Evolutionary conservation across 305 asterid species (phyloP), one percentile per base, ranked within the genome.

Genomic region (Fraxinus velutina): DNA sequence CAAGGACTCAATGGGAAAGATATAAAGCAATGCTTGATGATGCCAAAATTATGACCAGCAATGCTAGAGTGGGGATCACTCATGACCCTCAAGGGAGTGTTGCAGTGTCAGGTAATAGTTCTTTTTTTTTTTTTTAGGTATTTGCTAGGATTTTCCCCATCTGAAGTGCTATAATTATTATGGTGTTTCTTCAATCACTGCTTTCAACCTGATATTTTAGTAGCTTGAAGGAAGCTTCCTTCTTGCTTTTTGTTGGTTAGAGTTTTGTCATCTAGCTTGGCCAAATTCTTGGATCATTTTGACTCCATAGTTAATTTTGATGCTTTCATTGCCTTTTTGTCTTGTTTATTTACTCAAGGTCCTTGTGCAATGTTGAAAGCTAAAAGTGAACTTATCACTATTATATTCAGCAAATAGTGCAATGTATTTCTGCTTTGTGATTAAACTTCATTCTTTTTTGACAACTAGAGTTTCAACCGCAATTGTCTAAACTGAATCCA

Each of bases 1-100:
- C 99, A 78, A 89, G 82, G 85, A 87, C 79, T 77, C 98, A 92
- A 34, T 95, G 99, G 99, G 89, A 78, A 75, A 90, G 88, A 87
- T 95, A 90, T 88, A 90, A 83, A 88, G 64, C 85, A 42, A 91
- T 94, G 98, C 99, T 93, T 86, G 93, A 89, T 81, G 88, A 88
- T 81, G 97, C 97, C 84, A 86, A 85, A 87, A 86, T 84, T 74
- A 79, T 73, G 79, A 81, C 79, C 24, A 76, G 84, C 77, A 76
- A 82, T 47, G 84, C 86, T 78, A 62, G 82, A 62, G 60, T 83
- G 70, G 86, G 88, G 85, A 77, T 32, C 82, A 52, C 86, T 76
- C 77, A 17, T 62, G 80, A 52, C 78, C 52, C 78, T 62, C 74
- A 72, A 34, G 79, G 83, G 60, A 78, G 73, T 75, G 84, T 47